A percentile compares a stretch with the other conserved stretches of the same genome.
Conservation (phyloP, 2,329 filamentous ascomycete species). For the Penicillium freii region DNA sequence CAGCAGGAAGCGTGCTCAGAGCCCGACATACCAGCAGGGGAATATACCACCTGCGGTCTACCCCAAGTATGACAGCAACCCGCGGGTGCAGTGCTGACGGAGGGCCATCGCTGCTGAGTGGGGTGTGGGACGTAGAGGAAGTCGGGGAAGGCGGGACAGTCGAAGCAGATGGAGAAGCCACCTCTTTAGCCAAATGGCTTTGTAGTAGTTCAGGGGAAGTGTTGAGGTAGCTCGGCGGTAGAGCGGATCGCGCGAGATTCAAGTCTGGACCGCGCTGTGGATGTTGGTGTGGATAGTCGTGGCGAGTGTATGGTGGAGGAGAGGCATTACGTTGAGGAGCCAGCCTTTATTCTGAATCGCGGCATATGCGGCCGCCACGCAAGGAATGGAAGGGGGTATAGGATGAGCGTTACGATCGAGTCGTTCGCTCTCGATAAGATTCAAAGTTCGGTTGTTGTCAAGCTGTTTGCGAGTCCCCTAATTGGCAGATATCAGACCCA, state of each 20-base stretch:
- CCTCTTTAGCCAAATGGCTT: conserved; percentile 28
- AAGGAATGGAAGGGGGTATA: conserved; percentile 13
- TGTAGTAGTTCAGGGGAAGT: conserved; percentile 12
- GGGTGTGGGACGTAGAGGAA: conserved; percentile 29
- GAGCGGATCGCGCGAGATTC: conserved; percentile 19
- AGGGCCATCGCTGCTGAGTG: conserved; percentile 31
- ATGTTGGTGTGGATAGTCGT: conserved; percentile 23
- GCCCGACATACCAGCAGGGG: conserved; percentile 71
- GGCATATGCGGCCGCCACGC: conserved; percentile 40
- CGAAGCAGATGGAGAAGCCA: conserved; percentile 30
- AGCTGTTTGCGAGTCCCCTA: conserved; percentile 10
- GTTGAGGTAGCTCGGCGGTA: conserved; percentile 13
- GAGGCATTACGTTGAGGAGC: conserved; percentile 42
- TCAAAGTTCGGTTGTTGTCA: conserved; percentile 5
- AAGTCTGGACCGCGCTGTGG: conserved; percentile 26
- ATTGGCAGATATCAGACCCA: conserved; percentile 10
- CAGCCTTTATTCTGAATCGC: conserved; percentile 37
- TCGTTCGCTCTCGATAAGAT: neutral
- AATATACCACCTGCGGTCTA: conserved; percentile 70
- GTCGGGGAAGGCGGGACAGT: conserved; percentile 31
- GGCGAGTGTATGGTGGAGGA: conserved; percentile 35
- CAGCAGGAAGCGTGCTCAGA: conserved; percentile 66
- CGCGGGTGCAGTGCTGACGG: conserved; percentile 64
- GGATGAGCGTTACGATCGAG: neutral
- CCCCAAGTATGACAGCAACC: conserved; percentile 73